Evolutionary conservation across 768 basidiomycete genomes (phyloP), one percentile per base, ranked within the genome.

Genomic region (Scleroderma citrinum): DNA sequence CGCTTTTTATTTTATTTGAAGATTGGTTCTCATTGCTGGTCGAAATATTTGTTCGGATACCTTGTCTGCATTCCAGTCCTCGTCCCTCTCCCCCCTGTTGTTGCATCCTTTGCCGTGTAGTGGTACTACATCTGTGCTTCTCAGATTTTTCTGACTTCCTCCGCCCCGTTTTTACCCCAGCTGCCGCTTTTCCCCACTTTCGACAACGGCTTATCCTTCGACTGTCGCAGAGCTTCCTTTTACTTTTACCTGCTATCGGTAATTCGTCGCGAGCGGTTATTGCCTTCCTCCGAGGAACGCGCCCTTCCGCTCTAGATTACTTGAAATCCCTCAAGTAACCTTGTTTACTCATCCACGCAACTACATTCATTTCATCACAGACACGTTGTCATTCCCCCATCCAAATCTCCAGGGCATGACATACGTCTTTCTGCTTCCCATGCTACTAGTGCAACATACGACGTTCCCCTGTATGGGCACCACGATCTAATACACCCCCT

Each of bases 1-100:
- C 51, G 5, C 17, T 56, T 50, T 63, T 62, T 66, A 67, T 65
- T 66, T 59, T 69, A 65, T 69, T 67, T 63, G 46, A 56, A 51
- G 49, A 53, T 59, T 59, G 55, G 54, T 62, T 67, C 65, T 67
- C 66, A 68, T 57, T 51, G 57, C 50, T 57, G 62, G 57, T 67
- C 51, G 58, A 64, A 52, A 53, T 54, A 34, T 58, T 54, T 49
- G 47, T 63, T 67, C 65, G 65, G 65, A 69, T 67, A 67, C 65
- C 63, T 67, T 50, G 45, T 52, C 50, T 63, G 60, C 54, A 20
- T 44, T 44, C 50, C 59, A 57, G 59, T 56, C 44, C 42, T 38
- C 10, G 19, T 4, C 38, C n/a, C n/a, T n/a, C 7, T 20, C 11
- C 40, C 40, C 7, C 3, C 24, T 67, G 62, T 63, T 63, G 61